Conservation (phyloP, 495 filamentous ascomycete species). For the Aspergillus coremiiformis region DNA sequence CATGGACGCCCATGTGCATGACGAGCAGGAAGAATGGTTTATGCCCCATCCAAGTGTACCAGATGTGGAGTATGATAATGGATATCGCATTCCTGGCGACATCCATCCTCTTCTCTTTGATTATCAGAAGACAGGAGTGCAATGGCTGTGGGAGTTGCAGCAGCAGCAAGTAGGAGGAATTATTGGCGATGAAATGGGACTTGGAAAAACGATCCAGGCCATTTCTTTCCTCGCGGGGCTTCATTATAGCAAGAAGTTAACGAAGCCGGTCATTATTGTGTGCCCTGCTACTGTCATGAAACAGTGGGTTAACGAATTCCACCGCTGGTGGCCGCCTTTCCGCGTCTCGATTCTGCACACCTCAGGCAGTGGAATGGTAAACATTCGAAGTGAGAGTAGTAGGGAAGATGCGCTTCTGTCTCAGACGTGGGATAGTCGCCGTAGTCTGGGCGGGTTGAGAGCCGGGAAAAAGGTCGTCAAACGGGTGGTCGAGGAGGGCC, state of each 20-base stretch:
- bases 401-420: conserved; percentile 59
- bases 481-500: conserved; percentile 75
- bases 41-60: conserved; percentile 73
- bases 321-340: conserved; percentile 94
- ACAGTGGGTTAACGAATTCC: conserved; percentile 98
- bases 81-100: conserved; percentile 78
- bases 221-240: conserved; percentile 87
- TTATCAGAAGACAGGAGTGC: conserved; percentile 91
- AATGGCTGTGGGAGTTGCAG: conserved; percentile 95
- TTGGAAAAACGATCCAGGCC: conserved; percentile 92
- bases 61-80: conserved; percentile 65
- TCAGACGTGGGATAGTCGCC: conserved; percentile 28
- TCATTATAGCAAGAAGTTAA: conserved; percentile 79
- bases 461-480: conserved; percentile 72
- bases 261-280: conserved; percentile 79
- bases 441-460: conserved; percentile 47
- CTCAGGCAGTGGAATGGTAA: conserved; percentile 93
- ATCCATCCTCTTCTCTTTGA: conserved; percentile 85
- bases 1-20: conserved; percentile 17
- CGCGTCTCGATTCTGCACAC: conserved; percentile 91
- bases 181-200: conserved; percentile 94
- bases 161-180: conserved; percentile 86
- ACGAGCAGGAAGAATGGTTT: conserved; percentile 63
- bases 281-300: conserved; percentile 90
- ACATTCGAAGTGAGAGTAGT: conserved; percentile 58